Evolutionary conservation across 208 protist species (phyloP).

Genomic region (Leishmania gerbilli): DNA sequence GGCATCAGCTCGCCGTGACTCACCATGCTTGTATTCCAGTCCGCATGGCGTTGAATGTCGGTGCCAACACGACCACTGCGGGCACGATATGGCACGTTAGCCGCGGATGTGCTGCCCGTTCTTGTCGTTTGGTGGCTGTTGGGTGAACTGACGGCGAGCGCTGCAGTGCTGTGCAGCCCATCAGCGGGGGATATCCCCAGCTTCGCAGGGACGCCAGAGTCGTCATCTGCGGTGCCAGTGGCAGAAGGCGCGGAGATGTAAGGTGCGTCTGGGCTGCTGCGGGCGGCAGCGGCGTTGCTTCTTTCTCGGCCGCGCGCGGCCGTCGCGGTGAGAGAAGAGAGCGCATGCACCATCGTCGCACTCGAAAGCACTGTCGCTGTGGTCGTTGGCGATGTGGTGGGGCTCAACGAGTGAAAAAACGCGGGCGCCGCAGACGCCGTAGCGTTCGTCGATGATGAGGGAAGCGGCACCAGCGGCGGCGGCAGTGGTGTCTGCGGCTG

Average conservation of each 20-base stretch:
- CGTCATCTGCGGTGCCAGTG: not conserved
- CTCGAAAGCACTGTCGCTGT: slow-evolving; percentile 1
- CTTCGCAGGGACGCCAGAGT: not conserved
- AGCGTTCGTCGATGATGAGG: not conserved
- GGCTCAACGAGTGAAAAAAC: slow-evolving; percentile 3
- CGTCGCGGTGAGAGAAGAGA: not conserved
- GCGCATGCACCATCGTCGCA: not conserved
- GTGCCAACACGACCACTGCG: slow-evolving; percentile 9
- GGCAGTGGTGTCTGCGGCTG: not conserved
- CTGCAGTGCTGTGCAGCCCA: not conserved
- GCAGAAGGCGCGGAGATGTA: not conserved
- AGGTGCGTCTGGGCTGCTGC: slow-evolving; percentile 1
- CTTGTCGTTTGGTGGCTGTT: not conserved
- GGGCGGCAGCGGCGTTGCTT: not conserved
- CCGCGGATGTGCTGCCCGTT: not conserved
- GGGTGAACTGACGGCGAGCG: not conserved
- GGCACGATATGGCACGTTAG: not conserved
- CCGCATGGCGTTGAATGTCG: slow-evolving; percentile 27
- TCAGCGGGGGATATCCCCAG: not conserved
- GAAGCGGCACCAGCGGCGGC: not conserved
- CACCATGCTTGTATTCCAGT: slow-evolving; percentile 39
- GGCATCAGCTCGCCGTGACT: slow-evolving; percentile 16
- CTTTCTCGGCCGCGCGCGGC: not conserved
- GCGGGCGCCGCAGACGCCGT: not conserved
- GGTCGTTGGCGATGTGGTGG: not conserved